These are phyloP conservation scores for Monilinia fructigena DNA, from an alignment of 2,329 filamentous ascomycete genomes.

Conservation along the genomic window DNA sequence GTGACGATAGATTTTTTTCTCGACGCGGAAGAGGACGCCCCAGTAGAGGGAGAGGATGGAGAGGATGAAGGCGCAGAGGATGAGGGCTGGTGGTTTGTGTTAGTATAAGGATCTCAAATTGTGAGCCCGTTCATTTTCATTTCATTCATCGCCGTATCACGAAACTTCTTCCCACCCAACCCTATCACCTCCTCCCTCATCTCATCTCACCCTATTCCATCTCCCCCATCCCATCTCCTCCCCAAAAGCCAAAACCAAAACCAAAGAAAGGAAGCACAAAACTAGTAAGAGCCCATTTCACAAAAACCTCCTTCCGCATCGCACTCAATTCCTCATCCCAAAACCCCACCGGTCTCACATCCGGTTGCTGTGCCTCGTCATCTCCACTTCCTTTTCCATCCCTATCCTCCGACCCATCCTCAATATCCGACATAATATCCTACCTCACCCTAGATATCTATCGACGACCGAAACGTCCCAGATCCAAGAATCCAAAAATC, in stretches of 20 bases:
- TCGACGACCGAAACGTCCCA: too few relatives aligned
- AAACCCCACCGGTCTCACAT: slow-evolving; percentile 29
- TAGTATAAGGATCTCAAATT: not conserved
- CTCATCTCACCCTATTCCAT: too few relatives aligned
- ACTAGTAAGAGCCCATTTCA: slow-evolving; percentile 34
- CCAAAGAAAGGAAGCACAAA: slow-evolving; percentile 42
- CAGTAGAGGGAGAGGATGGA: slow-evolving; percentile 59
- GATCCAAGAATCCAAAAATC: too few relatives aligned
- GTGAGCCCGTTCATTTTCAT: too few relatives aligned
- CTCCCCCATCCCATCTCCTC: too few relatives aligned
- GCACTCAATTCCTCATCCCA: slow-evolving; percentile 29
- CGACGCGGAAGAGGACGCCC: slow-evolving; percentile 54
- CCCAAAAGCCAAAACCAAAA: too few relatives aligned
- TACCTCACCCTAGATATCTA: too few relatives aligned
- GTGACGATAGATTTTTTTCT: slow-evolving; percentile 48
- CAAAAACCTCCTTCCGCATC: slow-evolving; percentile 27
- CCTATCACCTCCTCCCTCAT: too few relatives aligned
- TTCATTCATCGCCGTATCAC: too few relatives aligned
- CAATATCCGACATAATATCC: not conserved
- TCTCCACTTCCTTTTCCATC: slow-evolving; percentile 9
- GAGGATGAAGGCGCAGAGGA: slow-evolving; percentile 2
- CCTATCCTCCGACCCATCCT: not conserved
- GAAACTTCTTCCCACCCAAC: too few relatives aligned
- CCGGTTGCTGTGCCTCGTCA: slow-evolving; percentile 25
- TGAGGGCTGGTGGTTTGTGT: not conserved